Evolutionary conservation across 257 asterid species (phyloP).

Genomic region (Solanum chiquidenum): DNA sequence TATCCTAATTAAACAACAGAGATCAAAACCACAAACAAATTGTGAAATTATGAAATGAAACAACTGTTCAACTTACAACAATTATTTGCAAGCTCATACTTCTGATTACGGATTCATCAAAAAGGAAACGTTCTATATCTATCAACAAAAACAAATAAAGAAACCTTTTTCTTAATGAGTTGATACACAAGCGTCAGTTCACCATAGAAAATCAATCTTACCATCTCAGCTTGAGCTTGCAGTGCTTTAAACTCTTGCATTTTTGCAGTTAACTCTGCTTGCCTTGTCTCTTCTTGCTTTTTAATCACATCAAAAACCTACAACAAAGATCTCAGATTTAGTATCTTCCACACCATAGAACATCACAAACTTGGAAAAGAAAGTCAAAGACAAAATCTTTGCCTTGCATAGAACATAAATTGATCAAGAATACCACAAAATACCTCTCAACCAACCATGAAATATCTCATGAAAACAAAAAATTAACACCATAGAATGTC

Average conservation of each 20-base stretch:
- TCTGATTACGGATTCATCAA: background rate
- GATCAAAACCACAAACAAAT: background rate
- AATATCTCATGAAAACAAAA: background rate
- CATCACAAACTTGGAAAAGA: background rate
- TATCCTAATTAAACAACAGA: background rate
- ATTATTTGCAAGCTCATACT: background rate
- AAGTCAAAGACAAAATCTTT: background rate
- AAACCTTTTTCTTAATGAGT: background rate
- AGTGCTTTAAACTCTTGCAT: conserved; percentile 61
- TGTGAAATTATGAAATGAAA: background rate
- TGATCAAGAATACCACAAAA: background rate
- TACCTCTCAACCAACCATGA: background rate
- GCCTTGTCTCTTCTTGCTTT: conserved; percentile 70
- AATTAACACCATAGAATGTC: background rate
- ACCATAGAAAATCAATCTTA: conserved; percentile 21
- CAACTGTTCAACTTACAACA: background rate
- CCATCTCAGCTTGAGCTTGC: conserved; percentile 74
- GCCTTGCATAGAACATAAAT: background rate
- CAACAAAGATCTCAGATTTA: conserved; percentile 2
- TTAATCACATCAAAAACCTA: conserved; percentile 52
- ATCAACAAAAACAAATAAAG: background rate
- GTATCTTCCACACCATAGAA: background rate
- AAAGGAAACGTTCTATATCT: background rate
- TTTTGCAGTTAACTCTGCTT: conserved; percentile 42
- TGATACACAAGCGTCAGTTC: background rate